Conservation (phyloP, 441 rosid species). For the Jatropha multifida region DNA sequence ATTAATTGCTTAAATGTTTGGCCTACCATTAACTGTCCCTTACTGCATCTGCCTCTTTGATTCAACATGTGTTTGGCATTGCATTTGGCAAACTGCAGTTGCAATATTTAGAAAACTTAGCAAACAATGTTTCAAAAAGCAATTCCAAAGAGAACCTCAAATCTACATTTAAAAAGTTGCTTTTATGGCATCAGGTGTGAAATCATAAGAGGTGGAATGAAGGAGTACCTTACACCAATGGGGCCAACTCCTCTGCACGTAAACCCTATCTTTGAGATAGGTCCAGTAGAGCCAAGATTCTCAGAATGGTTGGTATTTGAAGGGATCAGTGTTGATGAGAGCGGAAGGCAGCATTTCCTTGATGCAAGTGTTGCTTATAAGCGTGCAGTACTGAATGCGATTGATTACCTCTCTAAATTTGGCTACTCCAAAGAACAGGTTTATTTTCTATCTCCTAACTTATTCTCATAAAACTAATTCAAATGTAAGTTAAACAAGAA, state of each 20-base stretch:
- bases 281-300: conserved; percentile 94
- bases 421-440: conserved; percentile 97
- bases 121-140: too few species aligned
- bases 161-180: too few species aligned
- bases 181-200: conserved; percentile 54
- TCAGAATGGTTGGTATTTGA: conserved; percentile 95
- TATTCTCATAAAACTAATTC: neutral
- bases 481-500: neutral
- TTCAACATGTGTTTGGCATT: neutral
- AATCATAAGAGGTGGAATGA: conserved; percentile 83
- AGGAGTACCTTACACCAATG: conserved; percentile 96
- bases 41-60: neutral
- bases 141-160: too few species aligned
- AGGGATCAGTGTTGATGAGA: conserved; percentile 89
- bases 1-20: neutral
- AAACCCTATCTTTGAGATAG: conserved; percentile 86
- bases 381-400: conserved; percentile 88
- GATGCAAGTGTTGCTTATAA: conserved; percentile 90
- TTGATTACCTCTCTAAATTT: conserved; percentile 78
- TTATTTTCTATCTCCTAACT: conserved; percentile 8
- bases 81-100: too few species aligned
- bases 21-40: too few species aligned
- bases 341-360: conserved; percentile 82
- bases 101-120: too few species aligned
- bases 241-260: conserved; percentile 92